These are phyloP conservation scores for Pachyrhizus erosus DNA, from an alignment of 306 rosid genomes.

Conservation along the genomic window DNA sequence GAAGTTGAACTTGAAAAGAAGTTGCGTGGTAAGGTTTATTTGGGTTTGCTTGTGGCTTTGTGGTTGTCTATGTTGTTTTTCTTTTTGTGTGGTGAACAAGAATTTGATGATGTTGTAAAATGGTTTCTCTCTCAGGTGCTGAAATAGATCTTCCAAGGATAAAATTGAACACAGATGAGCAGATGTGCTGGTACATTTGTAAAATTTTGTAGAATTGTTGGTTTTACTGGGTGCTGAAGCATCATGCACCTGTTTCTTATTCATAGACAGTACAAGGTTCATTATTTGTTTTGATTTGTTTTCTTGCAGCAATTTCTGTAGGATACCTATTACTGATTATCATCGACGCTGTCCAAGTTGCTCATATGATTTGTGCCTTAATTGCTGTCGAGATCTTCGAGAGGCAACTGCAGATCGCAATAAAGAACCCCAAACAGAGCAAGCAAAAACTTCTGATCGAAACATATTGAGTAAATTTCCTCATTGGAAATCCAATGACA, in stretches of 20 bases:
- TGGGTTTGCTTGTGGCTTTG: conserved; percentile 37
- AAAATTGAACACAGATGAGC: conserved; percentile 94
- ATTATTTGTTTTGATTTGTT: conserved; percentile 46
- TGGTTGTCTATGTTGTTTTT: conserved; percentile 37
- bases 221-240: conserved; percentile 34
- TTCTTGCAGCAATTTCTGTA: conserved; percentile 84
- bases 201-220: conserved; percentile 12
- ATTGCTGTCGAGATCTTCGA: conserved; percentile 86
- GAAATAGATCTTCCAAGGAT: conserved; percentile 81
- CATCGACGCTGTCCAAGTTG: conserved; percentile 90
- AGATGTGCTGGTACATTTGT: conserved; percentile 92
- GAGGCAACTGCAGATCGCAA: conserved; percentile 61
- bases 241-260: conserved; percentile 21
- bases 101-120: conserved; percentile 37
- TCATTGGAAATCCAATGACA: conserved; percentile 75
- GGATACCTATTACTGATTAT: conserved; percentile 95
- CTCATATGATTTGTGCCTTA: conserved; percentile 85
- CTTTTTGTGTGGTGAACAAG: conserved; percentile 7
- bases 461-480: conserved; percentile 63
- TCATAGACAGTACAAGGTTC: conserved; percentile 9
- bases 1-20: conserved; percentile 92
- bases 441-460: conserved; percentile 49
- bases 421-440: conserved; percentile 50
- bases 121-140: conserved; percentile 63
- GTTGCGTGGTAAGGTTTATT: conserved; percentile 63